Evolutionary conservation across 1,139 yeast species (phyloP).

Genomic region (Pneumocystis murina): DNA sequence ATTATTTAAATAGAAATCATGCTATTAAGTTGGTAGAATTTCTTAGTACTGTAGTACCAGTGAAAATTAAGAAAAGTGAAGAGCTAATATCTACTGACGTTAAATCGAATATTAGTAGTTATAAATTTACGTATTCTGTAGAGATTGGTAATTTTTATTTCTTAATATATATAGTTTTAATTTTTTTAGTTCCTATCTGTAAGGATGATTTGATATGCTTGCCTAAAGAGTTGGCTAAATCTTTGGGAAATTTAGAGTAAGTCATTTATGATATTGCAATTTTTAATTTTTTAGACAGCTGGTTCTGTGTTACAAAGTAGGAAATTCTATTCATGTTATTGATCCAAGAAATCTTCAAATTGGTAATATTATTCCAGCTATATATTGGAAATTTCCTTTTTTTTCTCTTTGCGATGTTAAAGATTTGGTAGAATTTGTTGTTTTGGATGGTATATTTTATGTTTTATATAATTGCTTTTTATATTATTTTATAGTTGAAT

Average conservation of each 20-base stretch:
- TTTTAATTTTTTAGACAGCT: conserved; percentile 29
- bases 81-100: conserved; percentile 86
- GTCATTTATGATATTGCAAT: neutral
- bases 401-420: conserved; percentile 60
- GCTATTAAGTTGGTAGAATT: conserved; percentile 91
- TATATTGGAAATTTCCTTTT: conserved; percentile 83
- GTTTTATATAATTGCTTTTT: neutral
- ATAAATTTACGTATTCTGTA: conserved; percentile 81
- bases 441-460: conserved; percentile 38
- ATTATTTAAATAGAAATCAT: conserved; percentile 73
- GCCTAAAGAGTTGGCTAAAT: conserved; percentile 70
- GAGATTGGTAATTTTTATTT: conserved; percentile 31
- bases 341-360: conserved; percentile 71
- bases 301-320: conserved; percentile 69
- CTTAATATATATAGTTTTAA: neutral
- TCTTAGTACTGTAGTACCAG: conserved; percentile 73
- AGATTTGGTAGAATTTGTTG: conserved; percentile 74
- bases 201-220: conserved; percentile 87
- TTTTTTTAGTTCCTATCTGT: conserved; percentile 70
- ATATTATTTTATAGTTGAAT: conserved; percentile 40
- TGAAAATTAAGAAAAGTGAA: conserved; percentile 69
- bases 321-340: conserved; percentile 69
- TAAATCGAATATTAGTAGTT: conserved; percentile 75
- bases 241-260: conserved; percentile 60
- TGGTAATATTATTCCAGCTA: conserved; percentile 61